Base-by-base conservation (phyloP, 2,329 filamentous ascomycete species). In the Fusarium sp. region DNA sequence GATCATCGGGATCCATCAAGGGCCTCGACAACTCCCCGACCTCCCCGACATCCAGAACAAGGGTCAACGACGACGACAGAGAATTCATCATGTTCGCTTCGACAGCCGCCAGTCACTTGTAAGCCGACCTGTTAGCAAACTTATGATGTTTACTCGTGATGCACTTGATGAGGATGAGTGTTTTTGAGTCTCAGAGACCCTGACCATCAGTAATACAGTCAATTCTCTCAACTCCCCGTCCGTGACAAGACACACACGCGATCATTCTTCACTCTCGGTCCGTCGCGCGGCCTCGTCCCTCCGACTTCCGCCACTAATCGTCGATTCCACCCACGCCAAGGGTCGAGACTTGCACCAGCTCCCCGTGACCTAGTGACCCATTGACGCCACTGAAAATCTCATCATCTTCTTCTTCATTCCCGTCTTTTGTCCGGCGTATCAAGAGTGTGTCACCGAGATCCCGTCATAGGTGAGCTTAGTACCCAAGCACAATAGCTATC, bases 351-450 rank as follows among this genome's bases (percentile, higher is more conserved):
- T 53, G 44, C 44, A 58, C 47, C 68, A 69, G 65, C 71, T 74
- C 71, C 71, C 71, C 71, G 71, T 72, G 71, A 72, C 71, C 64
- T n/a, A 33, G 35, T 65, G 61, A 72, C 71, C 64, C 24, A 33
- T 30, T 65, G 61, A 65, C 69, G 64, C 55, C 61, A 59, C 44
- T n/a, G 61, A 54, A 36, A 78, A 76, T 36, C n/a, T 38, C 26
- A 6, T 38, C 30, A 8, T 30, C 16, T 18, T 62, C 54, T 8
- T 30, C 16, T 18, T 62, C 54, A 65, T 69, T 70, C 16, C 65
- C 66, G 66, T 54, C 39, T 53, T 39, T 18, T 31, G 33, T 33
- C 66, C 66, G 65, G 51, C 65, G 58, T 69, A 65, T 69, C 28
- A n/a, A 30, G 30, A 65, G 16, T 33, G 56, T 56, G 64, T 69